Evolutionary conservation across 352 stramenopile genomes (phyloP).

Genomic region (Pythium folliculosum): DNA sequence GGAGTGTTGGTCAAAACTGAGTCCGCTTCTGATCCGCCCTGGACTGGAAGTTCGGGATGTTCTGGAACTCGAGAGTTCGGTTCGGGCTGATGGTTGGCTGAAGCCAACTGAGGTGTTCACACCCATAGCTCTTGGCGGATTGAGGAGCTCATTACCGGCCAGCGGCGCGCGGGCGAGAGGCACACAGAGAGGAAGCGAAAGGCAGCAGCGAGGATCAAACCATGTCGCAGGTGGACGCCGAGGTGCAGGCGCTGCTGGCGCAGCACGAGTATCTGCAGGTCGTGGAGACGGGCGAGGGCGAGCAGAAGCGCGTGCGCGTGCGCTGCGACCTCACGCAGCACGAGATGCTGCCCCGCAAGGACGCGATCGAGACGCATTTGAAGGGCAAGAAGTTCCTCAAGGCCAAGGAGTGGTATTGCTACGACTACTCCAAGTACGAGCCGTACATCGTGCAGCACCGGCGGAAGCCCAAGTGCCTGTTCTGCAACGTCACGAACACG

Average conservation of each 20-base stretch:
- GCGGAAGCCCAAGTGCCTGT: constrained; percentile 82
- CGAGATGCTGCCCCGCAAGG: constrained; percentile 68
- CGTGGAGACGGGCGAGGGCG: constrained; percentile 46
- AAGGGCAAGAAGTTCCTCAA: constrained; percentile 83
- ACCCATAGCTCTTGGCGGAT: no score
- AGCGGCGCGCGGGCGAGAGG: neutral
- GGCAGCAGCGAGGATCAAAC: neutral
- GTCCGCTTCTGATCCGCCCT: neutral
- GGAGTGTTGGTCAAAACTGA: neutral
- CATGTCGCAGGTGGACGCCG: constrained; percentile 33
- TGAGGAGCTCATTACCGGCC: no score
- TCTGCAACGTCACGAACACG: constrained; percentile 84
- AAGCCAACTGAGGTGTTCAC: constrained; percentile 1
- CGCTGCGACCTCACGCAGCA: constrained; percentile 77
- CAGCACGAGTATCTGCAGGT: constrained; percentile 59
- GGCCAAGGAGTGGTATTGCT: constrained; percentile 85
- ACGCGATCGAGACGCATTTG: constrained; percentile 66
- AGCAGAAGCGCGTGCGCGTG: constrained; percentile 53
- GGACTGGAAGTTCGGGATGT: constrained; percentile 8
- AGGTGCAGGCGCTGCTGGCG: constrained; percentile 46
- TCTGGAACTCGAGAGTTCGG: constrained; percentile 8
- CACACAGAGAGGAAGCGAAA: no score
- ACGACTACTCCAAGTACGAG: constrained; percentile 91
- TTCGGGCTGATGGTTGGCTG: constrained; percentile 16
- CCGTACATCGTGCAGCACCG: constrained; percentile 89